Evolutionary conservation across 2,329 filamentous ascomycete genomes (phyloP).

Genomic region (Cordyceps cicadae): DNA sequence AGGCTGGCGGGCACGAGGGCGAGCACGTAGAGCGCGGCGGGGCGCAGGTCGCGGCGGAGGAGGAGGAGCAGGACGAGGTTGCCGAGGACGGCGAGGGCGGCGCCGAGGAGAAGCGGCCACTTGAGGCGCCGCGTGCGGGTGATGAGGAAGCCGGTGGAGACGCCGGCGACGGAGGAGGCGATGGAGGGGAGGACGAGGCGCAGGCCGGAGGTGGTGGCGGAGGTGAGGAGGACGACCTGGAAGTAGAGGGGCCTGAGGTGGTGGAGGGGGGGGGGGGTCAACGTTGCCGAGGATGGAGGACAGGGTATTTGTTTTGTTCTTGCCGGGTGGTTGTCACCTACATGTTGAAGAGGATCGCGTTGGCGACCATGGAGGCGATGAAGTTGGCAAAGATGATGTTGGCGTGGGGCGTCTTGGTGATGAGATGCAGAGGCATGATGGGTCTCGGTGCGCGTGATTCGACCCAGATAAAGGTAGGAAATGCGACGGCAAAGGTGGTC

Average conservation of each 20-base stretch:
- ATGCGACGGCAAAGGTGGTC: constrained; percentile 36
- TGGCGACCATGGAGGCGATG: constrained; percentile 41
- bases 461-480: constrained; percentile 43
- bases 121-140: constrained; percentile 52
- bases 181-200: constrained; percentile 58
- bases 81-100: constrained; percentile 40
- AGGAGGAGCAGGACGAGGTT: constrained; percentile 36
- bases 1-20: constrained; percentile 48
- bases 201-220: constrained; percentile 63
- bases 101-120: constrained; percentile 47
- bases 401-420: constrained; percentile 41
- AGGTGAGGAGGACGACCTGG: constrained; percentile 63
- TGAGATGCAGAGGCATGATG: constrained; percentile 51
- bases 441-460: constrained; percentile 44
- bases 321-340: constrained; percentile 16
- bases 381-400: constrained; percentile 51
- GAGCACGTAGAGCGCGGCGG: constrained; percentile 44
- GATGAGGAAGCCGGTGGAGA: constrained; percentile 54
- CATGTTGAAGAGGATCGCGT: constrained; percentile 53
- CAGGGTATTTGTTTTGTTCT: no score
- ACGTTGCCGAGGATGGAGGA: background rate
- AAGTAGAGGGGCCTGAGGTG: constrained; percentile 62
- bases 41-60: constrained; percentile 42
- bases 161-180: constrained; percentile 45
- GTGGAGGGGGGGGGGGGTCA: no score